Base-by-base conservation (phyloP, 2,329 filamentous ascomycete genomes). In the Exserohilum rostratum region DNA sequence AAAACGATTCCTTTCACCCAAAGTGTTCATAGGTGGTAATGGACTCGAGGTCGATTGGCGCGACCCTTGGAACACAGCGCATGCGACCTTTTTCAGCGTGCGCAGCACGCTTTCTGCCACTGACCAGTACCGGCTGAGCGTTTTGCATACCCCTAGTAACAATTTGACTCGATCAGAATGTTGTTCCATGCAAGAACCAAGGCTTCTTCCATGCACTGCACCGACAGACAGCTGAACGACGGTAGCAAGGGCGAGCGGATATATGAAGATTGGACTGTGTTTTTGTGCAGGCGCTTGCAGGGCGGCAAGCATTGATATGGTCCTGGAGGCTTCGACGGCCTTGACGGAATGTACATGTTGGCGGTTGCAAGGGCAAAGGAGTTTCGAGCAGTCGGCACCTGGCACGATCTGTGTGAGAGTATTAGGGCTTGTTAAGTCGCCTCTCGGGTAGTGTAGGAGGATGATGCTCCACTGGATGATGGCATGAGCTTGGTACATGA, bases 401-500 rank as follows among this genome's bases (percentile, higher is more conserved):
- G 60, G 61, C n/a, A 63, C 47, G 10, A 42, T 31, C 9, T 50
- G 39, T 10, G 57, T 52, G 27, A 55, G 39, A 11, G 60, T 25
- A 25, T 46, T 51, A 1, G 48, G 50, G 25, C 52, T 55, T 6
- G 44, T 27, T 15, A 65, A 27, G 37, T 65, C 55, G 15, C 61
- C 53, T 30, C 61, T 43, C 2, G 61, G 61, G 20, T 59, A 65
- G 22, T 65, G 61, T 15, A 65, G 33, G 12, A 65, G 53, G n/a
- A 65, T 63, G 2, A 49, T 61, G 34, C 40, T 46, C 48, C 60
- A 61, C 15, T 63, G 79, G 40, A 85, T 78, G 66, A 95, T 88
- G 83, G 92, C 91, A 57, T 90, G 87, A 1, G 90, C 90, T 71
- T 95, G 90, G 75, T 96, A 95, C 79, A 96, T 87, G 84, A 95